A percentile compares a stretch with the other conserved stretches of the same genome.
phyloP scores from a whole-genome alignment of 1,284 basidiomycete species.

The Ganoderma sinense region DNA sequence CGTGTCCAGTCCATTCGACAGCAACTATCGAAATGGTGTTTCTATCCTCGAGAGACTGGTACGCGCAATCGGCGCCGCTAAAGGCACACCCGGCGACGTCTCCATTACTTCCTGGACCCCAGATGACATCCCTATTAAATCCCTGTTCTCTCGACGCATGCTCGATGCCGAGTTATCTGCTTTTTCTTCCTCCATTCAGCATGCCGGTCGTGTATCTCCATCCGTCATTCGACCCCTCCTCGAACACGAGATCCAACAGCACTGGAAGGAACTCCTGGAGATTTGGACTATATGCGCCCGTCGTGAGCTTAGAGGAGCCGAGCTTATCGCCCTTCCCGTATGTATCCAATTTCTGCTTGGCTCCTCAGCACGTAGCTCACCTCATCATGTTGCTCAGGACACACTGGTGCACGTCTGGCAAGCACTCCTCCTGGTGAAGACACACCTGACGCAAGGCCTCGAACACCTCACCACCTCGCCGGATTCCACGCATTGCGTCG shows the following conservation, averaged over 20 bases:
- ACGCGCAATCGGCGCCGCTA: conserved; percentile 36
- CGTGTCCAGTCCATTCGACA: conserved; percentile 39
- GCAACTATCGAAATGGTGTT: conserved; percentile 45
- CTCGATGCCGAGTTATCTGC: conserved; percentile 30
- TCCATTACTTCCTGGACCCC: conserved; percentile 7
- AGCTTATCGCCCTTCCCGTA: conserved; percentile 32
- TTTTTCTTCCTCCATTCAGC: conserved; percentile 32
- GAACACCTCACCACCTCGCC: conserved; percentile 44
- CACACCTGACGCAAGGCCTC: conserved; percentile 49
- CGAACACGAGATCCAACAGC: conserved; percentile 50
- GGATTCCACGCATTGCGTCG: conserved; percentile 38
- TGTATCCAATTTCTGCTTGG: conserved; percentile 18
- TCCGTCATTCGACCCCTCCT: conserved; percentile 46
- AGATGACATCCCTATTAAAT: conserved; percentile 27
- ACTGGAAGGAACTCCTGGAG: conserved; percentile 52
- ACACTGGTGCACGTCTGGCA: conserved; percentile 55
- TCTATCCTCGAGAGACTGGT: conserved; percentile 49
- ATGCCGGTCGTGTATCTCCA: conserved; percentile 36
- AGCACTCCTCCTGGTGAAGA: conserved; percentile 57
- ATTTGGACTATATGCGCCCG: conserved; percentile 46
- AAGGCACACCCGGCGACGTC: conserved; percentile 18
- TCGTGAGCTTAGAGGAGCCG: conserved; percentile 18
- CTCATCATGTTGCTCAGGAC: conserved; percentile 39
- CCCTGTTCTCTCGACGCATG: conserved; percentile 42
- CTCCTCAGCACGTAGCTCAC: not conserved